Base-by-base conservation (phyloP, 2,329 filamentous ascomycete genomes). In the Ceratocystis lukuohia region DNA sequence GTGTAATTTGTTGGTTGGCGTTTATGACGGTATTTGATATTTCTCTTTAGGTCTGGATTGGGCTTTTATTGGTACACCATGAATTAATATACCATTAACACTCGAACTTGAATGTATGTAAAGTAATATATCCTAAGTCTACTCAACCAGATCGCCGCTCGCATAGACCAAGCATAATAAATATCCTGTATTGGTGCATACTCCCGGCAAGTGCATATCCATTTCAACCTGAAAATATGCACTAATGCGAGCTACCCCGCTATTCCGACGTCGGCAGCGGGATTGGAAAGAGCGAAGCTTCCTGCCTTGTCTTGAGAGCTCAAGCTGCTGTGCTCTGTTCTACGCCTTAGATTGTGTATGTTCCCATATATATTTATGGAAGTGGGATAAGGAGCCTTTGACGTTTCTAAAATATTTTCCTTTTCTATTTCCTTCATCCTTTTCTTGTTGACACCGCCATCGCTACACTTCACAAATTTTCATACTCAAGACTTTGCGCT, bases 191-290 rank as follows among this genome's bases (percentile, higher is more conserved):
- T 59, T 33, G 12, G 17, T 33, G 56, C 28, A 59, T 59, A 37
- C 20, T 20, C 4, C 37, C 12, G 28, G 17, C 17, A 8, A 30
- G 3, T 20, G 5, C 15, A 30, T n/a, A 3, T 53, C 6, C 46
- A 20, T 50, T n/a, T n/a, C 17, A 22, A 22, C 17, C 46, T 20
- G 22, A 1, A 7, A 33, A 33, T 57, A 57, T 57, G 53, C 56
- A 37, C 30, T 10, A 33, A 59, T 37, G 15, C 5, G 17, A 20
- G 28, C 28, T 53, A 53, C 62, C 62, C 48, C 62, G 46, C 62
- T 64, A 64, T 64, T 25, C 62, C 62, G 62, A 64, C 37, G 37
- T 64, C 62, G 62, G 62, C 28, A 53, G 7, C 33, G 28, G 28
- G n/a, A 33, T 33, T 57, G 12, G 2, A 57, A 17, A 30, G 17